phyloP scores from a whole-genome alignment of 169 alveolate genomes.

The Perkinsus olseni region DNA sequence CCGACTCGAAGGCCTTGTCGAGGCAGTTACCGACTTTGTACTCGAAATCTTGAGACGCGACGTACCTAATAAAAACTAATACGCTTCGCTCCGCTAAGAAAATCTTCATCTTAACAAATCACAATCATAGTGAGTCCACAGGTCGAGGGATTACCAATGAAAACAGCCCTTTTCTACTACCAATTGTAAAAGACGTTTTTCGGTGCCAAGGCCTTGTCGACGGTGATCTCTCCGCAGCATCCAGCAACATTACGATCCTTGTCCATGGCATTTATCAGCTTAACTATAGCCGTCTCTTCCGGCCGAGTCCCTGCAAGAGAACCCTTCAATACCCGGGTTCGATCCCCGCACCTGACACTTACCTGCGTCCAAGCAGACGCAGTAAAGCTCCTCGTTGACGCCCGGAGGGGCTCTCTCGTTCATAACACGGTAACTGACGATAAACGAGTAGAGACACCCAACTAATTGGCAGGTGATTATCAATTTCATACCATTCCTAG shows the following conservation, averaged over 20 bases:
- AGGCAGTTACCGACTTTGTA: conserved; percentile 24
- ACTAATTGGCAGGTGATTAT: not conserved
- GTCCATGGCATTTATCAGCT: conserved; percentile 13
- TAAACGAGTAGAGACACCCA: not conserved
- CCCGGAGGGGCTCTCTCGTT: not conserved
- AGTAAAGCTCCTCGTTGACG: not conserved
- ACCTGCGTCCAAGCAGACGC: not conserved
- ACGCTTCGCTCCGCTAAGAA: not conserved
- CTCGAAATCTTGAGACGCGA: conserved; percentile 18
- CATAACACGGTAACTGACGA: not conserved
- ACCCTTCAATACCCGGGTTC: too few species aligned
- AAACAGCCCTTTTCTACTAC: not conserved
- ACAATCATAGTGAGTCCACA: not conserved
- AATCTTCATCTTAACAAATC: not conserved
- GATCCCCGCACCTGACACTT: too few species aligned
- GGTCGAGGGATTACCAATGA: not conserved
- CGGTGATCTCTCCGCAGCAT: conserved; percentile 30
- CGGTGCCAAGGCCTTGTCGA: conserved; percentile 8
- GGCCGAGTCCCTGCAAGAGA: not conserved
- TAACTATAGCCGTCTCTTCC: not conserved
- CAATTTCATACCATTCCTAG: not conserved
- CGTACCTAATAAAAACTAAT: not conserved
- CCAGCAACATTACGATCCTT: conserved; percentile 16
- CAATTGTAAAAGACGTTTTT: not conserved
- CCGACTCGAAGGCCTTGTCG: conserved; percentile 27